A percentile compares a stretch with the other conserved stretches of the same genome.
Conservation (phyloP, 306 rosid genomes). For the Abrus precatorius region DNA sequence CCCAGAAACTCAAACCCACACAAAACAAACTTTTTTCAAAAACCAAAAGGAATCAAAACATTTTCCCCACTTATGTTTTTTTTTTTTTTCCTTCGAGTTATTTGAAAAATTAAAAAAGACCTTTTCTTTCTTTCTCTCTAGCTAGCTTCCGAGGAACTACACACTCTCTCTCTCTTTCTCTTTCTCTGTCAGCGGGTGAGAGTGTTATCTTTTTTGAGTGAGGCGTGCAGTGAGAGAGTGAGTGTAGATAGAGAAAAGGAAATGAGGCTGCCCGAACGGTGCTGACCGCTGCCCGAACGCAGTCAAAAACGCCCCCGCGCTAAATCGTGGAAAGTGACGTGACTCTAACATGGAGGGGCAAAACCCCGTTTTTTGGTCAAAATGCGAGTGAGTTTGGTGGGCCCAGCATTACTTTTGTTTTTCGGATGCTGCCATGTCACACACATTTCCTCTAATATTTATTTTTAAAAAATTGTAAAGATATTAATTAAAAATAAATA, state of each 20-base stretch:
- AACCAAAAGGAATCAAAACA: conserved; percentile 53
- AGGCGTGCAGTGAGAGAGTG: conserved; percentile 65
- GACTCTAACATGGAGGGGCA: conserved; percentile 60
- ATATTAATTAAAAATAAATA: too few relatives aligned
- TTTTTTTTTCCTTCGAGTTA: neutral
- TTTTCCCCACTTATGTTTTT: conserved; percentile 38
- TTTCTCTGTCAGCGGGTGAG: conserved; percentile 46
- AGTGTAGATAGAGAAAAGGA: conserved; percentile 27
- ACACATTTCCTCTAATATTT: neutral
- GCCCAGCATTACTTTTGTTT: conserved; percentile 46
- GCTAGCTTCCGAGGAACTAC: conserved; percentile 31
- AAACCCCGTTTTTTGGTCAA: conserved; percentile 79
- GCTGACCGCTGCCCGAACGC: conserved; percentile 87
- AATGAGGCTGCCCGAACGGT: conserved; percentile 79
- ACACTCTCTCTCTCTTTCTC: conserved; percentile 20
- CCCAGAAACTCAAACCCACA: conserved; percentile 46
- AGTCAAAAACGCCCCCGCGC: conserved; percentile 84
- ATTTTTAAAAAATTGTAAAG: too few relatives aligned
- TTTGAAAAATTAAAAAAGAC: neutral
- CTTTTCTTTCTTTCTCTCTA: conserved; percentile 35
- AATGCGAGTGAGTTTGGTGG: conserved; percentile 50
- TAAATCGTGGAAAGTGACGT: conserved; percentile 89
- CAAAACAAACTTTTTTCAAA: neutral
- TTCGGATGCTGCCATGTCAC: conserved; percentile 47
- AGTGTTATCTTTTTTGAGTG: conserved; percentile 63